Evolutionary conservation across 345 rosid species (phyloP).

Genomic region (Brassica rapa): DNA sequence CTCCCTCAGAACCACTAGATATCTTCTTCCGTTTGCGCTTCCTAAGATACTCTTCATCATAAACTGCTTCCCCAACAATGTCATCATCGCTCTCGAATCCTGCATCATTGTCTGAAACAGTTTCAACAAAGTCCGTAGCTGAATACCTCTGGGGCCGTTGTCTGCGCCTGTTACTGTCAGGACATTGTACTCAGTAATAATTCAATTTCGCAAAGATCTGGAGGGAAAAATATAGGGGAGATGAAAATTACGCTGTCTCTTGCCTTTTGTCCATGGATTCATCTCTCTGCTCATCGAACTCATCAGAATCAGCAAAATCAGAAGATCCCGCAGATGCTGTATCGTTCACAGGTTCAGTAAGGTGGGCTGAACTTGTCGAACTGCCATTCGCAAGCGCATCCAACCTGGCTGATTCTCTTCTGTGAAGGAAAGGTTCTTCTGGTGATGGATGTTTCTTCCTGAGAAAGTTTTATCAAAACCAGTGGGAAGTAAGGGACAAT

Average conservation of each 20-base stretch:
- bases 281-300: slow-evolving; percentile 52
- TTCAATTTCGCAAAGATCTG: neutral
- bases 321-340: slow-evolving; percentile 57
- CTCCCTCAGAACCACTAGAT: slow-evolving; percentile 95
- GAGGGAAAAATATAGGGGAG: neutral
- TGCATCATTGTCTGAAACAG: slow-evolving; percentile 75
- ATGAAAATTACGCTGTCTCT: neutral
- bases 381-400: slow-evolving; percentile 69
- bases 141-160: slow-evolving; percentile 87
- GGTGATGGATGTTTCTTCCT: slow-evolving; percentile 84
- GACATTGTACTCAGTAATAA: neutral
- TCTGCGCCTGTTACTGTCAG: slow-evolving; percentile 64
- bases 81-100: slow-evolving; percentile 87
- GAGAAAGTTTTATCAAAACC: neutral
- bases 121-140: slow-evolving; percentile 68
- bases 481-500: neutral
- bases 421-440: slow-evolving; percentile 56
- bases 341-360: slow-evolving; percentile 49
- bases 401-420: slow-evolving; percentile 58
- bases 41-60: slow-evolving; percentile 87
- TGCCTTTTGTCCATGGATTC: slow-evolving; percentile 72
- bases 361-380: slow-evolving; percentile 49
- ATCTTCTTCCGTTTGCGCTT: slow-evolving; percentile 62
- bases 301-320: slow-evolving; percentile 52
- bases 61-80: slow-evolving; percentile 91